Base-by-base conservation (phyloP, 805 yeast genomes). In the Ogataea paraovalis region DNA sequence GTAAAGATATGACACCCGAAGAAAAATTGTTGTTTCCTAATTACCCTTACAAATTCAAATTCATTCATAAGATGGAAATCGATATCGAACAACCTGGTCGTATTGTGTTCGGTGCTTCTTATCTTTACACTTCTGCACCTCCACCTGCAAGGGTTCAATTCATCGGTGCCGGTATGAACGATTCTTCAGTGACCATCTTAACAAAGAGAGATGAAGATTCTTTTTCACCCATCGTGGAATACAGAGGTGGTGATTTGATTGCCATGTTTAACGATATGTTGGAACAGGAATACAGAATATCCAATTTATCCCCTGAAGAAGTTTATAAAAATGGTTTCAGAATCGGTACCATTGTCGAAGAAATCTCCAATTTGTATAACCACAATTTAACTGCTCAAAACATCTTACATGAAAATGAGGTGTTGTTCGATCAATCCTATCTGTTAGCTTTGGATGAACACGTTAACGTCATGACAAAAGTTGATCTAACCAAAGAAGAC, bases 111-210 rank as follows among this genome's bases (percentile, higher is more conserved):
- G 73, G 73, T 2, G 62, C 67, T 3, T 56, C 59, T n/a, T 67
- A 61, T 45, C 42, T 70, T 38, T 49, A 60, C 22, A 50, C 55
- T 25, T 19, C 58, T 3, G 62, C 66, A 6, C 58, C 66, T 2
- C 54, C 60, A 13, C 65, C 74, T 2, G 48, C 57, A 3, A 48
- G 69, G 38, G 42, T 69, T 3, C 58, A 60, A 2, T 57, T 70
- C 38, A 42, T 69, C 8, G 72, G 73, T 7, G 62, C 58, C 3
- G 64, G 59, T 22, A 37, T 56, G 16, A 50, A 56, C 16, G 48
- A 58, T 6, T 52, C 65, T 1, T 48, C 67, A 12, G 55, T 63
- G 2, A 43, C 59, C 37, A 49, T 68, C n/a, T 61, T 67, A 3
- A 55, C 64, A 2, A 54, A 50, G n/a, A 42, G 48, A 23, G 48